phyloP scores from a whole-genome alignment of 768 basidiomycete species.

The Pholiota conissans region DNA sequence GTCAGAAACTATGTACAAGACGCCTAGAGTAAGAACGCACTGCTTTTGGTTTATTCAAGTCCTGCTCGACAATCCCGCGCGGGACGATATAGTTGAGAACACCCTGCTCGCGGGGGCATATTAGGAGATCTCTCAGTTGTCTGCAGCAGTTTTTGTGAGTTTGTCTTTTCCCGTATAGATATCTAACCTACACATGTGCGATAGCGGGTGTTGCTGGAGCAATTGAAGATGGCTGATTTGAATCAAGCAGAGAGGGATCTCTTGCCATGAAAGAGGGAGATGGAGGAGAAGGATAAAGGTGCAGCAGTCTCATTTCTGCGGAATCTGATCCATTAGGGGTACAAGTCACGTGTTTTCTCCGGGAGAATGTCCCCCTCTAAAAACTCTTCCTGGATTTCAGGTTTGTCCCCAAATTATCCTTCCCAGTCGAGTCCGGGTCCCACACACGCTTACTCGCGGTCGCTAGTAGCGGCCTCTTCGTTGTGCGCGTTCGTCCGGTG shows the following conservation, averaged over 20 bases:
- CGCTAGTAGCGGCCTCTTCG: background rate
- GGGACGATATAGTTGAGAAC: conserved; percentile 60
- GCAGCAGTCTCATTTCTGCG: background rate
- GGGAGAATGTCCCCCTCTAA: too few relatives aligned
- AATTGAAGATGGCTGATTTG: conserved; percentile 38
- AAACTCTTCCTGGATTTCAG: too few relatives aligned
- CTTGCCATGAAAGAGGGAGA: conserved; percentile 34
- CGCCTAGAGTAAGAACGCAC: conserved; percentile 14
- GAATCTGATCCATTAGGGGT: background rate
- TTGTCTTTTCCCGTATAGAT: too few relatives aligned
- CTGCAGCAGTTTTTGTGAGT: conserved; percentile 30
- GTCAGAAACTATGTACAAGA: background rate
- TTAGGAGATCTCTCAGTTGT: conserved; percentile 74
- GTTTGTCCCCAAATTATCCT: too few relatives aligned
- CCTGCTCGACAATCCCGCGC: conserved; percentile 56
- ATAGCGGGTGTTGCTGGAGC: conserved; percentile 49
- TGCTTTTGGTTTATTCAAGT: conserved; percentile 34
- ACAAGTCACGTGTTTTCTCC: background rate
- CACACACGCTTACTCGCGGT: background rate
- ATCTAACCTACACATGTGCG: conserved; percentile 56
- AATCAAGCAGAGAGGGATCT: conserved; percentile 40
- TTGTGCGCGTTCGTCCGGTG: background rate
- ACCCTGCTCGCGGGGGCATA: conserved; percentile 69
- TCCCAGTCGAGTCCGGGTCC: too few relatives aligned
- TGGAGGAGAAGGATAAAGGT: background rate